Base-by-base conservation (phyloP, 164 flowering plant species). In the Vitis cinerea region DNA sequence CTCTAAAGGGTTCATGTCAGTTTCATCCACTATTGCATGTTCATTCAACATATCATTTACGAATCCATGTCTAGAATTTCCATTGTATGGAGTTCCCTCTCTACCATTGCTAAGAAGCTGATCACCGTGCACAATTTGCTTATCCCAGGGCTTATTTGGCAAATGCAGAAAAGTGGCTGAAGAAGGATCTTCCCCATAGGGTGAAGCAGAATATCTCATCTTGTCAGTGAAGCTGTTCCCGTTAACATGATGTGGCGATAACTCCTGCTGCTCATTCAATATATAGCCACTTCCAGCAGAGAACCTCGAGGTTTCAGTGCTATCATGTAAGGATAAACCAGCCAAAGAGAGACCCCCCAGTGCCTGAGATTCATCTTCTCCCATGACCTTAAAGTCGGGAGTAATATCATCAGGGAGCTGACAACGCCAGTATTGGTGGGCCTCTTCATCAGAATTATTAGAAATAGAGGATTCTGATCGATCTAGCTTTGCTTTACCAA, bases 321-420 rank as follows among this genome's bases (percentile, higher is more conserved):
- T 81, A 75, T 88, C 94, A 67, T 81, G 80, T 51, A 93, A 71
- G 17, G 97, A 96, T 74, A 96, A 77, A 48, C 82, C 79, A 10
- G 87, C 78, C 56, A 96, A 79, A 47, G 92, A 80, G 53, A 93
- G 81, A 70, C 74, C 79, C 54, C 78, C 86, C 50, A 83, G 62
- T 69, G 81, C 86, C 65, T 82, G 89, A 66, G 86, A 71, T 52
- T 89, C 94, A 67, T 90, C 94, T 55, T 75, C 91, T 62, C 83
- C 86, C 83, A 80, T 76, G 48, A 84, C 79, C 74, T 92, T 88
- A 72, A 96, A 96, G 67, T 96, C 99, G 8, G 98, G 99, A 44
- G 94, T 96, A 66, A 96, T 93, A 73, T 96, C 99, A 83, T 96
- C 99, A 49, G 97, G 99, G 63, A 96, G 90, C 80, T 93, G 97